phyloP scores from a whole-genome alignment of 108 stramenopile genomes.

The Pseudonitzschia pungens region DNA sequence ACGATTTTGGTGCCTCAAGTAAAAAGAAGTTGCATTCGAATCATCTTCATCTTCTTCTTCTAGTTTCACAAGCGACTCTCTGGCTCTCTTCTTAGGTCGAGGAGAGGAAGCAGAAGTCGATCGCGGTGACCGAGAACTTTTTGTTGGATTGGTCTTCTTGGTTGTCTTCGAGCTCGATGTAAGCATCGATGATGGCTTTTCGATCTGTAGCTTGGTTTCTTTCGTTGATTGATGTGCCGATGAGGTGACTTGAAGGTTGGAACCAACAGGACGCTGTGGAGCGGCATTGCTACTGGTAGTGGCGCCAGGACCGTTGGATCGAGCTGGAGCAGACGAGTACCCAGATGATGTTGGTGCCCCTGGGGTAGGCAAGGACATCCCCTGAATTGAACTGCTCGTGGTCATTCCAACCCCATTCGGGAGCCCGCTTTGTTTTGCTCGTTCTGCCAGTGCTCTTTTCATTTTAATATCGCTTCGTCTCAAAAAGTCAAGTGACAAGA shows the following conservation, averaged over 20 bases:
- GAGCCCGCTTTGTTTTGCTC: constrained; percentile 64
- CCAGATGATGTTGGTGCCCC: neutral
- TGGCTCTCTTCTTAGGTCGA: constrained; percentile 38
- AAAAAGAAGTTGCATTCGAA: constrained; percentile 56
- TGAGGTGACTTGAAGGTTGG: neutral
- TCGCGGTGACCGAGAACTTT: constrained; percentile 8
- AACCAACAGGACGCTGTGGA: neutral
- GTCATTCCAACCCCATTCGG: constrained; percentile 29
- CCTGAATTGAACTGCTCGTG: no score
- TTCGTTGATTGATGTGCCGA: constrained; percentile 1
- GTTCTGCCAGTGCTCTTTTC: constrained; percentile 88
- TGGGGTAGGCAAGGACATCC: constrained; percentile 1
- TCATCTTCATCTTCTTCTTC: constrained; percentile 59
- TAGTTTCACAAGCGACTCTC: constrained; percentile 29
- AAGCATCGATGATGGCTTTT: neutral
- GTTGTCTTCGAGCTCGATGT: neutral
- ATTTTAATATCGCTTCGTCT: constrained; percentile 28
- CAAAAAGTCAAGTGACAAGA: neutral
- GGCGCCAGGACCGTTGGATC: neutral
- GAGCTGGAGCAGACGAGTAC: neutral
- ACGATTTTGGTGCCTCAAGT: constrained; percentile 75
- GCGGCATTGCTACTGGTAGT: neutral
- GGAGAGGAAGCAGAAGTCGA: constrained; percentile 19
- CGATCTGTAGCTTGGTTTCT: neutral
- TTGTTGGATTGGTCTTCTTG: neutral